A percentile compares a stretch with the other conserved stretches of the same genome.
Evolutionary conservation across 306 rosid genomes (phyloP).

Genomic region (Begonia loranthoides): DNA sequence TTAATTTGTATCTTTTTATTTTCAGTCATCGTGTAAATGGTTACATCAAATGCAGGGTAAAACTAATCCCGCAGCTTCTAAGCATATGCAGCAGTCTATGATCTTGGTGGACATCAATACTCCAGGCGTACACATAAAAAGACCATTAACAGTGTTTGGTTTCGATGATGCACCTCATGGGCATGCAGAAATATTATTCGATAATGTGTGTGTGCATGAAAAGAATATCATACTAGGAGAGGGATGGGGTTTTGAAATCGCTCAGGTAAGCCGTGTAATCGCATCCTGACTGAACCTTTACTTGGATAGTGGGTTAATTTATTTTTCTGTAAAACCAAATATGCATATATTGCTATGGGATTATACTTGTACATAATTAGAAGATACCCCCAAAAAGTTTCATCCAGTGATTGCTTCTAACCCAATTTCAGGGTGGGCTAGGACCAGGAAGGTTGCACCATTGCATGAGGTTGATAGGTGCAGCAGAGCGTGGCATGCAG

Average conservation of each 20-base stretch:
- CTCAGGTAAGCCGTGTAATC: constrained; percentile 47
- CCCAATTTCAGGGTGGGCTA: constrained; percentile 61
- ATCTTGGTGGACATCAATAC: constrained; percentile 73
- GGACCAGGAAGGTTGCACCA: constrained; percentile 99
- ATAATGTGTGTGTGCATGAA: constrained; percentile 65
- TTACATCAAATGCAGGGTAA: constrained; percentile 50
- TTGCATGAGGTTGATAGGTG: constrained; percentile 94
- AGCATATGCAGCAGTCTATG: constrained; percentile 92
- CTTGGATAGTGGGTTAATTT: not conserved
- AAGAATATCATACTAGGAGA: constrained; percentile 76
- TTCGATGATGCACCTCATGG: constrained; percentile 99
- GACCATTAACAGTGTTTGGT: constrained; percentile 84
- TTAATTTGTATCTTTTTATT: constrained; percentile 6
- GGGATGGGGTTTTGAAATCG: constrained; percentile 97
- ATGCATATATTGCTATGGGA: no score
- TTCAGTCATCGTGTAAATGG: not conserved
- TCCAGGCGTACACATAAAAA: constrained; percentile 70
- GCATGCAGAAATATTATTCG: constrained; percentile 78
- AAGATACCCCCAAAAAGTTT: no score
- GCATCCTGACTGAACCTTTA: constrained; percentile 2
- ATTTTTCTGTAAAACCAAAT: not conserved
- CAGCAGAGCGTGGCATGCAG: constrained; percentile 85
- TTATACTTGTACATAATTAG: no score
- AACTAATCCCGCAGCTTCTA: constrained; percentile 73
- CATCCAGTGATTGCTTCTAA: not conserved